Conservation (phyloP, 345 rosid species). For the Limnanthes douglasii region DNA sequence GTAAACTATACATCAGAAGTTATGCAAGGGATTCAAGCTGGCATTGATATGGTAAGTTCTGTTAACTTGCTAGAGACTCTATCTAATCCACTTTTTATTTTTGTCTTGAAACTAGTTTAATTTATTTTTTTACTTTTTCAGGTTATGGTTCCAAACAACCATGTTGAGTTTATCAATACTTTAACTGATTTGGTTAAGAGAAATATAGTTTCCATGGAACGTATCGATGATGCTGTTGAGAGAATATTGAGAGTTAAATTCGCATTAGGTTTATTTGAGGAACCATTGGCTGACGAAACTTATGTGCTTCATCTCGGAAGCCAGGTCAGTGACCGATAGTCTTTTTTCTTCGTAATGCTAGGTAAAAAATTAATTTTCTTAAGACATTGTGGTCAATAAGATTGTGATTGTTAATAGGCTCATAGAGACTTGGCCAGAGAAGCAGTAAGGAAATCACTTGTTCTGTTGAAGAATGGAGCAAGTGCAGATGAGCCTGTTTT, state of each 20-base stretch:
- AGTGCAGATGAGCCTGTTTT: conserved; percentile 21
- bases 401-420: conserved; percentile 17
- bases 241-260: conserved; percentile 75
- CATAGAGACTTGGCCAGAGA: conserved; percentile 63
- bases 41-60: too few species aligned
- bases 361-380: neutral
- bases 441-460: conserved; percentile 70
- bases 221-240: conserved; percentile 75
- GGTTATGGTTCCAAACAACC: conserved; percentile 58
- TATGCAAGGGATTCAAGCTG: too few species aligned
- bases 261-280: conserved; percentile 62
- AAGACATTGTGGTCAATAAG: neutral
- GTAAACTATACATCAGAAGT: too few species aligned
- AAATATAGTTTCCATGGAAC: conserved; percentile 36
- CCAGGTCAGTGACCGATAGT: conserved; percentile 22
- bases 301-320: conserved; percentile 30
- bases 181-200: conserved; percentile 27
- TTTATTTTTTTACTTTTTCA: conserved; percentile 6
- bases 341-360: neutral
- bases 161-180: conserved; percentile 28
- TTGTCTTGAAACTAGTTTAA: too few species aligned
- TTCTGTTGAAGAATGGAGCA: conserved; percentile 56
- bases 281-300: conserved; percentile 28
- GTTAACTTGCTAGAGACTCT: too few species aligned
- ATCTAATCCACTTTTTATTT: too few species aligned